Base-by-base conservation (phyloP, 2,329 filamentous ascomycete genomes). In the Ciborinia camelliae region DNA sequence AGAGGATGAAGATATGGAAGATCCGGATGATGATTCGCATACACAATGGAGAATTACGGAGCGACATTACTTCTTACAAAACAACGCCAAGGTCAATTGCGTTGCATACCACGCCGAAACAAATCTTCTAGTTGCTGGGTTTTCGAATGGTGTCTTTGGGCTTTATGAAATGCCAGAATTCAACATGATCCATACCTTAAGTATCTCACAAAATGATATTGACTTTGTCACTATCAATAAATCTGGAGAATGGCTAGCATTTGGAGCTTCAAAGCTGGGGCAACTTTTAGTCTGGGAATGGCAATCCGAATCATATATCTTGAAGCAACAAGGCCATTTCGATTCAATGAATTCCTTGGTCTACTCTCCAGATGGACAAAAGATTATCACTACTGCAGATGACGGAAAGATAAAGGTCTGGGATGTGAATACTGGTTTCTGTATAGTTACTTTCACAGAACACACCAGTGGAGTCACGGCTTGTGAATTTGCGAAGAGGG, bases 231-330 rank as follows among this genome's bases (percentile, higher is more conserved):
- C 92, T 0, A 92, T 97, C 74, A 99, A 98, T 79, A 90, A 91
- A 76, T 91, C 89, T 39, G 95, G 95, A 61, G 94, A 98, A 79
- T 99, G 95, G 95, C 81, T 99, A 28, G 96, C 96, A 0, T 97
- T 99, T 76, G 95, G 94, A 18, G 95, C 96, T 0, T 96, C 95
- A 2, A 96, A 96, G 73, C 83, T 97, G 6, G 96, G 96, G 0
- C 95, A 99, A 75, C 82, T 99, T n/a, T 80, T 99, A 4, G 95
- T 99, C 4, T 99, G 95, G 95, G 95, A 99, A 76, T 99, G 96
- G 93, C 94, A 98, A 75, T 99, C 95, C 0, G 96, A 99, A 77
- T 98, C 94, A 7, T 99, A 99, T 77, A 96, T 99, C 65, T 81
- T 99, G 55, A 99, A 99, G 78, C 95, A 99, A 75, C 95, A 98